Conservation (phyloP, 2,329 filamentous ascomycete species). For the Emmonsiellopsis sp. region DNA sequence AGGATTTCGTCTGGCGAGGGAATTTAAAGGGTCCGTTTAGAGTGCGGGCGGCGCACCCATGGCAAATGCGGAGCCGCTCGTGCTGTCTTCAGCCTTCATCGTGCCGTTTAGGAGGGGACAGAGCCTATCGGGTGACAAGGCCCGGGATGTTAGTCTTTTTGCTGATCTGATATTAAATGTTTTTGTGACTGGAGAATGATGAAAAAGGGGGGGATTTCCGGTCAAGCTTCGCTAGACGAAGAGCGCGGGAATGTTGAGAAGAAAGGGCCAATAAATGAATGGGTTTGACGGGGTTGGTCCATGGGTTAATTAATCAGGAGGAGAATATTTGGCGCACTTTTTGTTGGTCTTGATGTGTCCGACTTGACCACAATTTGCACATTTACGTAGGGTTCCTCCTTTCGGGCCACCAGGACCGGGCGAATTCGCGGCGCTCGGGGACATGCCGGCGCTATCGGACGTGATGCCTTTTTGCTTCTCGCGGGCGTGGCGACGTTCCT, state of each 20-base stretch:
- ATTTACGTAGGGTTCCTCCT: conserved; percentile 65
- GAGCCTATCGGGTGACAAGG: conserved; percentile 43
- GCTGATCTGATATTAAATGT: not conserved
- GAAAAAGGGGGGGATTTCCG: not conserved
- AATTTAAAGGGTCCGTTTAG: conserved; percentile 3
- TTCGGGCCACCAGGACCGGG: conserved; percentile 44
- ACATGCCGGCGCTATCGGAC: conserved; percentile 29
- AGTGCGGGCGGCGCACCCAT: conserved; percentile 35
- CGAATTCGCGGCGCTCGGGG: conserved; percentile 37
- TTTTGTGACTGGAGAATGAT: not conserved
- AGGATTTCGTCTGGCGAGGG: too few species aligned
- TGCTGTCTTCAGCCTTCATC: conserved; percentile 49
- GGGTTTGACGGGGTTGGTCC: conserved; percentile 6
- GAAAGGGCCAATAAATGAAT: conserved; percentile 14
- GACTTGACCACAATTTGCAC: conserved; percentile 92
- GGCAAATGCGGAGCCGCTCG: conserved; percentile 38
- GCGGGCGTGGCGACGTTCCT: conserved; percentile 77
- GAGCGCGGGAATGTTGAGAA: not conserved
- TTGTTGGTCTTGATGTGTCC: conserved; percentile 99
- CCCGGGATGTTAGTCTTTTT: not conserved
- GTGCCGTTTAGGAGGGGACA: conserved; percentile 81
- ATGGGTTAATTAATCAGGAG: not conserved
- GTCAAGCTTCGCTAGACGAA: not conserved
- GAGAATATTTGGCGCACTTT: conserved; percentile 52
- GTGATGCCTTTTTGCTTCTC: conserved; percentile 72